These are phyloP conservation scores for Saksenaea oblongispora DNA, from an alignment of 371 early-diverging fungal genomes.

Conservation along the genomic window DNA sequence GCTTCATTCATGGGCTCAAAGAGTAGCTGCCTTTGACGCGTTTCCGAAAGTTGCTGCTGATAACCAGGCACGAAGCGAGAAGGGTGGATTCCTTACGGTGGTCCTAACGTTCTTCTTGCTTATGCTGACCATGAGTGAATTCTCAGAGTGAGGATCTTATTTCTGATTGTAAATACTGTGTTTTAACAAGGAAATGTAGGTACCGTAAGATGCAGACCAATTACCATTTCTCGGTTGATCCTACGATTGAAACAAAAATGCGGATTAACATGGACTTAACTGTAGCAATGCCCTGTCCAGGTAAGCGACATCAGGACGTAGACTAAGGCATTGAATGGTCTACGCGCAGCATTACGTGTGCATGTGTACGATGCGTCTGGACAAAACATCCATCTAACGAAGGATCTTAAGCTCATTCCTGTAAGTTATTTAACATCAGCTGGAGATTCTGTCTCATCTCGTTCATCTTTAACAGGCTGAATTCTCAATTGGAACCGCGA, in stretches of 20 bases:
- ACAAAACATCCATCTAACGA: constrained; percentile 40
- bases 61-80: constrained; percentile 72
- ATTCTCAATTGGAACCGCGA: constrained; percentile 46
- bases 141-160: constrained; percentile 56
- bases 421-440: constrained; percentile 24
- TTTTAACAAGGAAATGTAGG: constrained; percentile 14
- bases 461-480: constrained; percentile 33
- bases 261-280: constrained; percentile 87
- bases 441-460: background rate
- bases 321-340: background rate
- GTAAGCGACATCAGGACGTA: constrained; percentile 37
- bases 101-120: constrained; percentile 65
- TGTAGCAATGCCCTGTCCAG: constrained; percentile 86
- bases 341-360: constrained; percentile 18
- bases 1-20: constrained; percentile 24
- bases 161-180: background rate
- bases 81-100: constrained; percentile 81
- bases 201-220: constrained; percentile 58
- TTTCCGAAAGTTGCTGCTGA: constrained; percentile 88
- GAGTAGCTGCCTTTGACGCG: constrained; percentile 68
- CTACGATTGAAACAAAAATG: constrained; percentile 61
- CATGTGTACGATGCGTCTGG: constrained; percentile 56
- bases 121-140: constrained; percentile 68
- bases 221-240: constrained; percentile 83
- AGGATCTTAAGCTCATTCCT: constrained; percentile 42